Evolutionary conservation across 1,284 basidiomycete species (phyloP), one percentile per base, ranked within the genome.

Genomic region (Paramarasmius palmivorus): DNA sequence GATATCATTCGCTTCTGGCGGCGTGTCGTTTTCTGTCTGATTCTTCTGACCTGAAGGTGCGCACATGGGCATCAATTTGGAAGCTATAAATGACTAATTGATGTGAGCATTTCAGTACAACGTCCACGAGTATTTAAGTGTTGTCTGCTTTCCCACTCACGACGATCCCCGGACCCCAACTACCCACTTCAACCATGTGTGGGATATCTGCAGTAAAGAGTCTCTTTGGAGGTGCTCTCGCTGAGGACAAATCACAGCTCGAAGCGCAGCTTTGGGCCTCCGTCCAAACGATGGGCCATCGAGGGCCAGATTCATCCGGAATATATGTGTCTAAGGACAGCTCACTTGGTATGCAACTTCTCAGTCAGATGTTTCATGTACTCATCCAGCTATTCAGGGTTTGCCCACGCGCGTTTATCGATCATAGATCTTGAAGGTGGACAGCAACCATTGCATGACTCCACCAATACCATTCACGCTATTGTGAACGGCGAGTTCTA

Each of bases 401-500:
- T 63, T 14, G 60, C 57, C 2, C 60, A 62, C 42, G 57, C 55
- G 36, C 57, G 62, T 32, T 51, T 63, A 2, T 57, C 59, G 4
- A 62, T 63, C 4, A 61, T 63, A 23, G 62, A 63, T 49, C 56
- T 63, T 10, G 32, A 23, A 4, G 56, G 55, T 10, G 62, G 62
- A 17, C 61, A 63, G 23, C 62, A 63, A 36, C 62, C 62, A 2
- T 42, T 63, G 15, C 56, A 54, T 9, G 62, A 62, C 22, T 58
- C 57, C 14, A 50, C 45, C 3, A 39, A 53, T 10, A 7, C 36
- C 17, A 58, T 63, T 14, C 57, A 62, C 25, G 57, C 55, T 20
- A 55, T 63, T 19, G 59, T 62, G 1, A 59, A 48, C 23, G 61
- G 61, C 20, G 61, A 62, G 46, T 48, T 63, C 6, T 63, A 62